Base-by-base conservation (phyloP, 2,329 filamentous ascomycete genomes). In the Trichoderma sp. region DNA sequence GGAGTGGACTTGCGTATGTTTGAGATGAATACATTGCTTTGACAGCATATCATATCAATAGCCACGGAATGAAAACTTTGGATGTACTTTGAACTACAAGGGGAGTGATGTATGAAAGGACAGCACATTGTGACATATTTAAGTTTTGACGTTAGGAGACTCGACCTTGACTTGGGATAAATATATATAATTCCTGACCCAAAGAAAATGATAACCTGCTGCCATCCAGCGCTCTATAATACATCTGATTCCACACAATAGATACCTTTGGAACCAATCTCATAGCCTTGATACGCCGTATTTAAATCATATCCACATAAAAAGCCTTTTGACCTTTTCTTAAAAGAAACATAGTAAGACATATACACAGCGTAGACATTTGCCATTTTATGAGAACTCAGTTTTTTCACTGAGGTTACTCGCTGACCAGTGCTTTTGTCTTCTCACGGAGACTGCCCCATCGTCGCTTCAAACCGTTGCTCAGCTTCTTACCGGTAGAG, bases 1-100 rank as follows among this genome's bases (percentile, higher is more conserved):
- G 90, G 73, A 85, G 84, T 68, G 91, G 91, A 0, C 77, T 94
- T 76, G 81, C 80, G 28, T 89, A 86, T 77, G 82, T 88, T 71
- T 85, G 66, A 49, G 37, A 4, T 49, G 46, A 8, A n/a, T 30
- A 7, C 16, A 49, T 49, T 11, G n/a, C n/a, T 3, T 24, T 13
- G n/a, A 49, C 11, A 21, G n/a, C n/a, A 16, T 49, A 21, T 49
- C 21, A 24, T 49, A 30, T 28, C 3, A 5, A 49, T 49, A 21
- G 39, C 10, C 21, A 11, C 24, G 46, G 8, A 49, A 49, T 49
- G 46, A 5, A 49, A 21, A 49, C 3, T 21, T 21, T 13, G 10
- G 8, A 21, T n/a, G n/a, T 49, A 24, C 1, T 13, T 49, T 10
- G 11, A 21, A 24, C 11, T 24, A 13, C n/a, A 6, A 11, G 21